Evolutionary conservation across 352 stramenopile species (phyloP).

Genomic region (Blastocystis sp.): DNA sequence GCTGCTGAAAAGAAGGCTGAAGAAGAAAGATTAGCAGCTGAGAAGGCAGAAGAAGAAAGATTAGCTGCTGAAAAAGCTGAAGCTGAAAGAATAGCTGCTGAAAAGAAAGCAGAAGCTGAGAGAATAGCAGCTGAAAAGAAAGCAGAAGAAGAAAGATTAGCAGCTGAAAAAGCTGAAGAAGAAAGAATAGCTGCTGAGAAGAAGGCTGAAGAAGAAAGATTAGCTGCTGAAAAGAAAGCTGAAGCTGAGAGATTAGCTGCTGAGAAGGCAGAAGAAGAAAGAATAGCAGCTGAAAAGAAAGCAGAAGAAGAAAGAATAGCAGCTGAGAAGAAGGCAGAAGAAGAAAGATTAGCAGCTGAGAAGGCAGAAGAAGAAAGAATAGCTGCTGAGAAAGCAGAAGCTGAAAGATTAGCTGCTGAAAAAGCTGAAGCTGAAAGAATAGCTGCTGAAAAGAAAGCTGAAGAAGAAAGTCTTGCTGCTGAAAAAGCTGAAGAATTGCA

Average conservation of each 20-base stretch:
- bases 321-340: neutral
- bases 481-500: neutral
- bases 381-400: neutral
- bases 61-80: neutral
- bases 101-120: neutral
- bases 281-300: neutral
- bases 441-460: neutral
- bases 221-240: conserved; percentile 17
- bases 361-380: neutral
- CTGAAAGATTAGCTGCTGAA: neutral
- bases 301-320: neutral
- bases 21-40: neutral
- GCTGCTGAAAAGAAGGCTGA: neutral
- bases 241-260: neutral
- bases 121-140: neutral
- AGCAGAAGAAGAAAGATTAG: neutral
- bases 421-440: neutral
- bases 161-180: neutral
- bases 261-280: neutral
- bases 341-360: neutral
- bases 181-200: neutral
- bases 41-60: neutral
- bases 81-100: neutral
- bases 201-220: neutral
- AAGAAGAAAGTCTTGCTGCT: neutral